A percentile compares a stretch with the other conserved stretches of the same genome.
These are phyloP conservation scores for Neurospora tetrasperma DNA, from an alignment of 495 filamentous ascomycete species.

Conservation along the genomic window DNA sequence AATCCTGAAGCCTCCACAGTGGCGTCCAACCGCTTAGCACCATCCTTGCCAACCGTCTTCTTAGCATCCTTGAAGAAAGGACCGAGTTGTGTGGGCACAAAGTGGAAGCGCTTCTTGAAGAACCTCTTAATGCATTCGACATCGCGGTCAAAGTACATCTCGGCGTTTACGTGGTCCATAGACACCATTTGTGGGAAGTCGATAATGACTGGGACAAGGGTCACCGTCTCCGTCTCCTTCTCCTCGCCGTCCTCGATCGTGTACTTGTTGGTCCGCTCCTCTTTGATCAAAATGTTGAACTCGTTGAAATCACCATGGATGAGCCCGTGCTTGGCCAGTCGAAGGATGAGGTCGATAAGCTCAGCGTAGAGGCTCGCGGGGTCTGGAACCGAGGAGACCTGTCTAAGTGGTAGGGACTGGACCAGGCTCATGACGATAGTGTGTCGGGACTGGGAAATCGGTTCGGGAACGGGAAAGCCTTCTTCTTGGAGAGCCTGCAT, in stretches of 20 bases:
- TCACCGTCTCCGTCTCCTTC: slow-evolving; percentile 16
- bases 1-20: slow-evolving; percentile 90
- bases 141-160: slow-evolving; percentile 93
- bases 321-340: slow-evolving; percentile 74
- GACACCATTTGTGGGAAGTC: slow-evolving; percentile 99
- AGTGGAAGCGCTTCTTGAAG: slow-evolving; percentile 82
- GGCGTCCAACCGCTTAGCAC: slow-evolving; percentile 64
- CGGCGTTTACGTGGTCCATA: slow-evolving; percentile 85
- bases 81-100: slow-evolving; percentile 68
- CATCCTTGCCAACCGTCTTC: slow-evolving; percentile 56
- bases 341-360: slow-evolving; percentile 75
- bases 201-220: slow-evolving; percentile 65
- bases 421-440: slow-evolving; percentile 91
- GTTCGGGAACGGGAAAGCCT: slow-evolving; percentile 80
- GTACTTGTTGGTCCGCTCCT: slow-evolving; percentile 30
- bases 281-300: slow-evolving; percentile 93
- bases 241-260: slow-evolving; percentile 11
- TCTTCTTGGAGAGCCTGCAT: slow-evolving; percentile 77
- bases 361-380: slow-evolving; percentile 76
- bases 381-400: slow-evolving; percentile 68
- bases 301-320: slow-evolving; percentile 99
- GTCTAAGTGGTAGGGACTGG: slow-evolving; percentile 79
- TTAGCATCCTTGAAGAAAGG: slow-evolving; percentile 77
- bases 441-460: slow-evolving; percentile 78
- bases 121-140: slow-evolving; percentile 89